These are phyloP conservation scores for Microbotryum lychnidis-dioicae DNA, from an alignment of 1,284 basidiomycete species.

Conservation along the genomic window DNA sequence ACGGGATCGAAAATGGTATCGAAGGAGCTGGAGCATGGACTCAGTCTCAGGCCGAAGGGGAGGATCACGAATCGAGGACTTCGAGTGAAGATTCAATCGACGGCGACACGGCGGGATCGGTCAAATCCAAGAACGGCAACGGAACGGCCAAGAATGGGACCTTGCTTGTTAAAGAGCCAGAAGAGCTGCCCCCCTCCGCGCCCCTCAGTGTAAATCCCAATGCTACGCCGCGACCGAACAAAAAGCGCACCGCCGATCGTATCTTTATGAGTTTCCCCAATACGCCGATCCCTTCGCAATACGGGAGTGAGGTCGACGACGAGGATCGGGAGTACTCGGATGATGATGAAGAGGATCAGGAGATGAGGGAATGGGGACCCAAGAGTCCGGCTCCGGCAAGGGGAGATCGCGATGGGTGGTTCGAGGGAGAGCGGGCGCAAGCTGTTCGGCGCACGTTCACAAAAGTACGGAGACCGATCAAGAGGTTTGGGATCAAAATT, in stretches of 20 bases:
- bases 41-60: background rate
- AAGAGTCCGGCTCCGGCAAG: conserved; percentile 21
- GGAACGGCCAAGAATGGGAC: background rate
- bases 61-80: too few relatives aligned
- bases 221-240: background rate
- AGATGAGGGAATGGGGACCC: conserved; percentile 28
- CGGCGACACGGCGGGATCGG: background rate
- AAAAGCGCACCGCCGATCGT: conserved; percentile 7
- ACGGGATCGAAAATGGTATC: conserved; percentile 2
- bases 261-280: conserved; percentile 34
- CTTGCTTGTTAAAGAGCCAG: background rate
- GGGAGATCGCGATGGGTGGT: background rate
- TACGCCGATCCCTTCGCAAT: conserved; percentile 23
- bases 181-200: background rate
- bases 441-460: background rate
- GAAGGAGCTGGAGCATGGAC: conserved; percentile 1
- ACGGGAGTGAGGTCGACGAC: conserved; percentile 33
- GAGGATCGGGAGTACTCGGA: conserved; percentile 19
- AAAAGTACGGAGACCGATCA: conserved; percentile 24
- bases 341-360: conserved; percentile 17
- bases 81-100: background rate
- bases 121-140: background rate
- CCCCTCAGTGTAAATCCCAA: background rate
- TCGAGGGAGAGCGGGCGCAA: conserved; percentile 2
- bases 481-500: conserved; percentile 17